Base-by-base conservation (phyloP, 75 land plant genomes). In the Pinus tabuliformis region DNA sequence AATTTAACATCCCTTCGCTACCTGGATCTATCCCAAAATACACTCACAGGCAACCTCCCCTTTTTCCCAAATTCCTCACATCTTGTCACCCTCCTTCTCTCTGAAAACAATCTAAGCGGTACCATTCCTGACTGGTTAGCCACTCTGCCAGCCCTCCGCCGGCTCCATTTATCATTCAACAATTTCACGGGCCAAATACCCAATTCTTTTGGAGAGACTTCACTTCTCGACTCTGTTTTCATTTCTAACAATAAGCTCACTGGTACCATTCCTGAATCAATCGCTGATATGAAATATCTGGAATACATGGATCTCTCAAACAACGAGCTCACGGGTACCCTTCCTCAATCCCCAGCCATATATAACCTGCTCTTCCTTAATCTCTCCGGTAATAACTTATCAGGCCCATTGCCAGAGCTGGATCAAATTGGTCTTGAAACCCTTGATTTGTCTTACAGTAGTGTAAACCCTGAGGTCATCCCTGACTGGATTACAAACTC, bases 1-100 rank as follows among this genome's bases (percentile, higher is more conserved):
- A 78, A 73, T 0, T 76, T 81, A 75, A 70, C 30, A 18, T 22
- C 78, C 2, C 62, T 79, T 13, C 76, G 66, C 49, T 78, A 79
- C 12, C 70, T 89, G 14, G 86, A 86, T 73, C 82, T 89, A 15
- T 81, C 89, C 6, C 33, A 73, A 59, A 88, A 88, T 76, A 0
- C 5, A 13, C 75, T 88, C 26, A 30, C 76, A 33, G 87, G 87
- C 17, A 62, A 71, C 16, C 78, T 14, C 13, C 58, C 82, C 2
- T 59, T 79, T 13, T 85, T 83, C 20, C 77, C 78, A 20, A 81
- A 71, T 9, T 75, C 75, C 30, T 58, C n/a, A 2, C 81, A 81
- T 54, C 64, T 78, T 37, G 76, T 72, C 24, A 81, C 75, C 30
- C 76, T 78, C n/a, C 64, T 88, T 76, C 18, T 82, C 60, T 62